Evolutionary conservation across 140 eudicot species (phyloP), one percentile per base, ranked within the genome.

Genomic region (Anethum foeniculum): DNA sequence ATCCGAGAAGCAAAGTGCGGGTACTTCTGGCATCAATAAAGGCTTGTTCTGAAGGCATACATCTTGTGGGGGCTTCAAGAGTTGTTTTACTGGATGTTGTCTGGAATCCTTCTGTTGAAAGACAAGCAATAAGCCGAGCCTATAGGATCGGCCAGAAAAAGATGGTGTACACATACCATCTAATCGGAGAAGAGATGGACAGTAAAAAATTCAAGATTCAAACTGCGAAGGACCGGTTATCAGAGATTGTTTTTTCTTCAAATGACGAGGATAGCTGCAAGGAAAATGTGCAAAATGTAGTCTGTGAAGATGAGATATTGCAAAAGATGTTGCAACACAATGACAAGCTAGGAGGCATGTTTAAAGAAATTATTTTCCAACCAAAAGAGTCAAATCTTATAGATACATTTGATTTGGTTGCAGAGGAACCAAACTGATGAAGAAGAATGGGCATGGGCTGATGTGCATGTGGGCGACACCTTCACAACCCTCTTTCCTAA

Each of bases 1-100:
- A 74, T 48, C 78, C 56, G 1, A 44, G 8, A 41, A 81, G 90
- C 28, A 78, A 88, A 16, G 75, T 78, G 6, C 83, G 82, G 67
- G 91, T 91, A 1, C 41, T 93, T 72, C 52, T 93, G 64, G 98
- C 97, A 36, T 91, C 97, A 1, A 93, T 85, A 15, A 91, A 72
- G 49, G 87, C 91, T 10, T 93, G 97, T 47, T 85, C 90, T 2
- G 97, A 91, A 78, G 98, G 97, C 25, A 93, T 93, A 44, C 84
- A 82, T 84, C 87, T 93, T 44, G 58, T 74, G 3, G 78, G 78
- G 32, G 78, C 78, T n/a, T 74, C 78, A n/a, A 74, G 78, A 46
- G 78, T 74, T 74, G 39, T 74, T 39, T 23, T 72, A n/a, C 74
- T 67, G 43, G 74, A 67, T 32, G 74, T 67, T 0, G 74, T 67